These are phyloP conservation scores for Xylaria arbuscula DNA, from an alignment of 2,329 filamentous ascomycete species.

Conservation along the genomic window DNA sequence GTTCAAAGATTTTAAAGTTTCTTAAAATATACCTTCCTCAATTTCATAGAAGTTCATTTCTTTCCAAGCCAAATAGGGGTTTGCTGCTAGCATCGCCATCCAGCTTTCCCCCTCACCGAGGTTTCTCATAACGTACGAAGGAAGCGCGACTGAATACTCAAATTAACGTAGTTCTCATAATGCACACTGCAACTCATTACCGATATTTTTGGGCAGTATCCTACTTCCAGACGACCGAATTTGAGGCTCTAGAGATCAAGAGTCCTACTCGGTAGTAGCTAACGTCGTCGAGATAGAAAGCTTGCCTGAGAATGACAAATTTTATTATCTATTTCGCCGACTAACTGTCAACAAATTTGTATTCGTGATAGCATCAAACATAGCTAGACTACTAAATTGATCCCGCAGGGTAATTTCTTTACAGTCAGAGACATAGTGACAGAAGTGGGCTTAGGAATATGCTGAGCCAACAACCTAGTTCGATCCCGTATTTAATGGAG, in stretches of 20 bases:
- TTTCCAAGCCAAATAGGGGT: neutral
- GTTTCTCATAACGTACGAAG: neutral
- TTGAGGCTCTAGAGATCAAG: neutral
- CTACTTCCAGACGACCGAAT: too few species aligned
- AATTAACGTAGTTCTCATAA: neutral
- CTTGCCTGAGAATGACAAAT: neutral
- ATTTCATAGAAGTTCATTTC: neutral
- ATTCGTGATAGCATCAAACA: too few species aligned
- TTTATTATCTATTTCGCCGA: neutral
- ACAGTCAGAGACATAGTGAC: too few species aligned
- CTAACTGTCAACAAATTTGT: neutral
- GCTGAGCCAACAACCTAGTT: too few species aligned
- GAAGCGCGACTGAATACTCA: neutral
- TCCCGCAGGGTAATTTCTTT: too few species aligned
- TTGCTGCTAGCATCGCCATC: neutral
- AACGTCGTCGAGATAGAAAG: neutral
- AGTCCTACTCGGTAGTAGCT: neutral
- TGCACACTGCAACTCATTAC: neutral
- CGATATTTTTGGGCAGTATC: neutral
- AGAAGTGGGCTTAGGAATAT: too few species aligned
- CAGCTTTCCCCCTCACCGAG: neutral
- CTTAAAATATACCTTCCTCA: neutral
- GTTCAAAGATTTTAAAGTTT: neutral
- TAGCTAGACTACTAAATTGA: too few species aligned
- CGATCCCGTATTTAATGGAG: too few species aligned